phyloP scores from a whole-genome alignment of 371 early-diverging fungal genomes.

The Mucor velutinosus region DNA sequence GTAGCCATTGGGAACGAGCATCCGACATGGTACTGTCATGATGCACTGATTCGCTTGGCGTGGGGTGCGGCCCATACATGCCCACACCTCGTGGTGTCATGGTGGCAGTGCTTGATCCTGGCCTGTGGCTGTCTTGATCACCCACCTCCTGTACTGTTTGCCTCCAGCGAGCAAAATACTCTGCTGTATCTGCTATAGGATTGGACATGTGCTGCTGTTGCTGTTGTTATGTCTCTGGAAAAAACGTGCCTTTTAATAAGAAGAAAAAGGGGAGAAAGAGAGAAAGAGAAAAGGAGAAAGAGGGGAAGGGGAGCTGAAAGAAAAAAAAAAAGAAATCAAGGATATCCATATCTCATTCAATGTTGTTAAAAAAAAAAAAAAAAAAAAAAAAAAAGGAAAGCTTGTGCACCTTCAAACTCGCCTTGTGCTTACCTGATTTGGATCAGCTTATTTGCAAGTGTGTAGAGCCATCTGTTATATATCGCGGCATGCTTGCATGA shows the following conservation, averaged over 20 bases:
- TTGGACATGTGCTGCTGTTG: constrained; percentile 38
- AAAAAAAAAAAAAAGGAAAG: too few species aligned
- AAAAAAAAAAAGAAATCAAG: too few species aligned
- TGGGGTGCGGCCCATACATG: too few species aligned
- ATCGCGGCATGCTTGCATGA: too few species aligned
- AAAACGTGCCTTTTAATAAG: not conserved
- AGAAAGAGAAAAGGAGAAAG: not conserved
- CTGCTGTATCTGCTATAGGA: constrained; percentile 46
- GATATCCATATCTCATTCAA: too few species aligned
- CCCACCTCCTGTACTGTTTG: constrained; percentile 14
- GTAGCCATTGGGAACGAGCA: constrained; percentile 17
- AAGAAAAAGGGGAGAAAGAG: not conserved
- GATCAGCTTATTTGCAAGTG: not conserved
- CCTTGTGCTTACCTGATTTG: too few species aligned
- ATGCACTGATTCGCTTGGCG: not conserved
- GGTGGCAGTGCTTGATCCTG: not conserved
- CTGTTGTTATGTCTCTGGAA: too few species aligned
- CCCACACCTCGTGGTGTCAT: not conserved
- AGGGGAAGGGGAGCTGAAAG: too few species aligned
- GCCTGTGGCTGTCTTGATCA: constrained; percentile 6
- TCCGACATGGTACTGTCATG: constrained; percentile 6
- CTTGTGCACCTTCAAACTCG: too few species aligned
- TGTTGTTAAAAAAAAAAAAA: too few species aligned
- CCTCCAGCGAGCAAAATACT: constrained; percentile 35
- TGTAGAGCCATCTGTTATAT: not conserved